A percentile compares a stretch with the other conserved stretches of the same genome.
These are phyloP conservation scores for Jatropha multifida DNA, from an alignment of 441 rosid genomes.

Conservation along the genomic window DNA sequence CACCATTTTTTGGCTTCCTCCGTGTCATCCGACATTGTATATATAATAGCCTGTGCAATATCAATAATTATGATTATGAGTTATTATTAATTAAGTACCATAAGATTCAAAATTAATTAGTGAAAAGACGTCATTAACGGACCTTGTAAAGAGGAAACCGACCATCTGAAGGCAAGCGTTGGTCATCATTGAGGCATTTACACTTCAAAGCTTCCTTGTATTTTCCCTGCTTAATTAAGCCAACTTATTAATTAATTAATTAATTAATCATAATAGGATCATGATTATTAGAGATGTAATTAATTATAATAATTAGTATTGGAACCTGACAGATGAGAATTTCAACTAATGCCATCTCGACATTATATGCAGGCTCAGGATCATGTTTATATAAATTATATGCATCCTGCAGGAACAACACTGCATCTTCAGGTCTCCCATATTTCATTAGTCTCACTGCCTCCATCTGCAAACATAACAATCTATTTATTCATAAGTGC, in stretches of 20 bases:
- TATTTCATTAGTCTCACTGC: constrained; percentile 46
- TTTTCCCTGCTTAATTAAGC: constrained; percentile 40
- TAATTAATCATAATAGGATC: not conserved
- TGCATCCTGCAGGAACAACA: constrained; percentile 31
- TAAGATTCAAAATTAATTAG: too few species aligned
- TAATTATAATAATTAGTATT: too few species aligned
- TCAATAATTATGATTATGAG: not conserved
- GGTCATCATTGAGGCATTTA: constrained; percentile 26
- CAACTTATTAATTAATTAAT: not conserved
- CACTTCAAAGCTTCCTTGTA: constrained; percentile 47
- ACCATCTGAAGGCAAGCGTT: constrained; percentile 27
- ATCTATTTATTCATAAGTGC: too few species aligned
- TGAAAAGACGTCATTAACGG: not conserved
- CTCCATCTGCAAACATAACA: constrained; percentile 36
- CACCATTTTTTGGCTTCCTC: constrained; percentile 18
- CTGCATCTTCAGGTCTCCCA: constrained; percentile 48
- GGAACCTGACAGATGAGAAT: constrained; percentile 53
- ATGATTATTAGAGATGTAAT: too few species aligned
- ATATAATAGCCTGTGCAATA: constrained; percentile 23
- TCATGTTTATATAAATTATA: constrained; percentile 30
- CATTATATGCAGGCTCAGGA: constrained; percentile 45
- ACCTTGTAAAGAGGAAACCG: constrained; percentile 36
- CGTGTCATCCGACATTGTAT: constrained; percentile 22
- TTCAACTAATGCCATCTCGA: constrained; percentile 55
- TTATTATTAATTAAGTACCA: too few species aligned